Base-by-base conservation (phyloP, 257 asterid species). In the Handroanthus guayacan region DNA sequence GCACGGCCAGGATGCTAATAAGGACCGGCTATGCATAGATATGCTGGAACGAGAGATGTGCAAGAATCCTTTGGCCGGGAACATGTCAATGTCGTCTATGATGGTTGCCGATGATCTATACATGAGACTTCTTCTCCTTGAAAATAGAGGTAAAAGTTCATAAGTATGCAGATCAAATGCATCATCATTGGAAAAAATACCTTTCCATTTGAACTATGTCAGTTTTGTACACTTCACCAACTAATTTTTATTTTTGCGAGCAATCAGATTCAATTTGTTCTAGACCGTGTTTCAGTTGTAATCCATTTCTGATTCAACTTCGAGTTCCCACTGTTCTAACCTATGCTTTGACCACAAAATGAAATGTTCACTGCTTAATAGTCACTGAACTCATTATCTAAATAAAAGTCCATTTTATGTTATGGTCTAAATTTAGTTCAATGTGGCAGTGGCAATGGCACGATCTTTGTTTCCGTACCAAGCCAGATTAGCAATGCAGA, bases 401-500 rank as follows among this genome's bases (percentile, higher is more conserved):
- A 44, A 67, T 36, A 69, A 16, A n/a, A 5, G 10, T 62, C 37
- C 18, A 11, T 6, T 62, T 34, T 36, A 37, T 16, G 36, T 69
- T 38, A 9, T 56, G 62, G 14, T 54, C 60, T 12, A 54, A 14
- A 54, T n/a, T 54, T 14, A 50, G 68, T 44, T 77, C 61, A 18
- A 8, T 54, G 60, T 80, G 56, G 75, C 83, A 94, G 98, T 94
- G 83, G 97, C 97, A 63, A 84, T 94, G 89, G 98, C 98, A n/a
- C 87, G 96, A 48, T 71, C 87, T 39, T 71, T 90, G 71, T 94
- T 88, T 75, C 98, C 98, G 9, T 75, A 60, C 25, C 93, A 94
- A 88, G 98, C 98, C 16, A 86, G 74, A 51, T 45, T 94, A 72
- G 98, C 98, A 8, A 94, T 92, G 98, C 90, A 89, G 79, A 80